phyloP scores from a whole-genome alignment of 805 yeast species.

The Cyberlindnera petersonii region DNA sequence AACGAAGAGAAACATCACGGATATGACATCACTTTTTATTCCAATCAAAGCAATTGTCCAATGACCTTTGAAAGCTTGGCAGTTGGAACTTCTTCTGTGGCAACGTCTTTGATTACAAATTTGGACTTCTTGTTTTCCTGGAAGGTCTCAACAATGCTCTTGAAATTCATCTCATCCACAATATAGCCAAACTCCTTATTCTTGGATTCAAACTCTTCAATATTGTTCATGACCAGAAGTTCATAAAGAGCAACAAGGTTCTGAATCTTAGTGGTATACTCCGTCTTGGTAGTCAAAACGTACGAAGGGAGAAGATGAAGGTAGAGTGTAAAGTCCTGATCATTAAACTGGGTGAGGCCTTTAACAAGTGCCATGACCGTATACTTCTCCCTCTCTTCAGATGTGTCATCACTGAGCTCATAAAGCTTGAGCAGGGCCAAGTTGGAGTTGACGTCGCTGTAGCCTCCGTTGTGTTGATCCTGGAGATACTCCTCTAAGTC shows the following conservation, averaged over 20 bases:
- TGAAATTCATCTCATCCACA: slow-evolving; percentile 18
- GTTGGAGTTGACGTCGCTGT: slow-evolving; percentile 40
- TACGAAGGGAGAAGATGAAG: slow-evolving; percentile 43
- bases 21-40: too few species aligned
- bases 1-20: too few species aligned
- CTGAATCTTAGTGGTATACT: slow-evolving; percentile 25
- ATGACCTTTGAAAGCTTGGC: slow-evolving; percentile 25
- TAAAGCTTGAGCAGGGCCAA: slow-evolving; percentile 44
- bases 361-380: slow-evolving; percentile 37
- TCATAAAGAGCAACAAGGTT: slow-evolving; percentile 24
- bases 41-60: slow-evolving; percentile 13
- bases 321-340: slow-evolving; percentile 40
- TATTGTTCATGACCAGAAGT: slow-evolving; percentile 22
- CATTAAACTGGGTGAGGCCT: slow-evolving; percentile 38
- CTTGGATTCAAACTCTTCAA: slow-evolving; percentile 19
- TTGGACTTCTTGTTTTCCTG: slow-evolving; percentile 22
- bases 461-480: slow-evolving; percentile 35
- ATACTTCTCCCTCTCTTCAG: slow-evolving; percentile 35
- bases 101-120: slow-evolving; percentile 18
- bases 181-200: slow-evolving; percentile 21
- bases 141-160: slow-evolving; percentile 19
- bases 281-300: slow-evolving; percentile 27
- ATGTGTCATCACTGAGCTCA: slow-evolving; percentile 33
- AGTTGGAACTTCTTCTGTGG: slow-evolving; percentile 24
- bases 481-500: slow-evolving; percentile 42